Evolutionary conservation across 495 filamentous ascomycete genomes (phyloP), one percentile per base, ranked within the genome.

Genomic region (Lepraria neglecta): DNA sequence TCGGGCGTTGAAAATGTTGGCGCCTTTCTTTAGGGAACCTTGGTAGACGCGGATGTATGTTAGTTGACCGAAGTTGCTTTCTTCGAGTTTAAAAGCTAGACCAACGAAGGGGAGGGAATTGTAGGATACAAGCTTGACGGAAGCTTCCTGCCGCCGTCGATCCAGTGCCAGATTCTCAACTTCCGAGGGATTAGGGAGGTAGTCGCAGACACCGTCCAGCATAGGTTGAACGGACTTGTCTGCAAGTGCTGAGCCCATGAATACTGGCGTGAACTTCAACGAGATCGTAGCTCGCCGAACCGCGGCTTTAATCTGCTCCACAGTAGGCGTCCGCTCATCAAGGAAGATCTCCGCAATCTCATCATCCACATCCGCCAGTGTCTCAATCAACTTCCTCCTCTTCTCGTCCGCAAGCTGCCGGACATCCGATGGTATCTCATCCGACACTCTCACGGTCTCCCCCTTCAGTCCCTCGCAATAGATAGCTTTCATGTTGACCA

Each of bases 21-120:
- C 79, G 46, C 91, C 88, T 80, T 95, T 97, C 74, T 81, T 88
- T 61, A 99, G 76, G 24, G 83, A 82, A 64, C 95, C 95, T 74
- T 99, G 95, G 78, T 99, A 99, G 30, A 99, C 95, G 65, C 95
- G 90, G 61, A 99, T 92, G 73, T 97, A 99, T 54, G 95, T 99
- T 68, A 99, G 80, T 74, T 99, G 95, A 46, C 95, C 95, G 70
- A 95, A 99, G 70, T 95, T 96, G 77, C 90, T 95, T 75, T 99
- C 95, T 81, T 97, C 95, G 40, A 99, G 84, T 78, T 99, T 99
- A 81, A 99, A 99, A 24, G 95, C 95, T 58, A 99, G 77, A 45
- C 95, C 95, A 44, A 97, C 92, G 63, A 99, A 95, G 1, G 95
- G 95, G 7, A 92, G 78, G 6, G 89, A 87, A 73, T 91, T 91